Evolutionary conservation across 2,329 filamentous ascomycete genomes (phyloP), one percentile per base, ranked within the genome.

Genomic region (Mollisiaceae sp.): DNA sequence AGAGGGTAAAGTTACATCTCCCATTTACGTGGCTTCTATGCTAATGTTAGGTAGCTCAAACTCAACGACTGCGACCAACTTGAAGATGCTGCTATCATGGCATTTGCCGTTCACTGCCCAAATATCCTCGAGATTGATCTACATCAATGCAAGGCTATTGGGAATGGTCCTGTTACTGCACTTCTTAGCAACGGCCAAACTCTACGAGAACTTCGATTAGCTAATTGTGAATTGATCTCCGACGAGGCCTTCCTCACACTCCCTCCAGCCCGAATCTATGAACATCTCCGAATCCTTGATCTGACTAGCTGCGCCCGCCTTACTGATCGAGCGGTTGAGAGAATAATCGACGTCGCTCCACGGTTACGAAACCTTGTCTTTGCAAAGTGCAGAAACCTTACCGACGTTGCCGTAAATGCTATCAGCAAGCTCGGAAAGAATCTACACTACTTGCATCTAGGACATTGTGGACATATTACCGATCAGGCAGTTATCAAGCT

Each of bases 51-150:
- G 18, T 67, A 95, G 88, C 85, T 99, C 71, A 99, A 99, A 86
- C 85, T 99, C 67, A 99, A 98, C 78, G 91, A 94, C 64, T 97
- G 95, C 76, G 79, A 80, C n/a, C 91, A 97, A 78, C 82, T 97
- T 39, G 93, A 91, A 45, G 93, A 98, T 76, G 83, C 85, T 58
- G 90, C 93, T 8, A 89, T 98, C 69, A 82, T 92, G 65, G 91
- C 93, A 3, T 96, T 99, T 76, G 94, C 95, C 6, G 83, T 89
- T 55, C 87, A 96, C 78, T 97, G 94, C 77, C 92, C 89, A 14
- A 94, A 97, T 71, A 93, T 99, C 38, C 89, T 99, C 68, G 95
- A 99, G 78, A 97, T 99, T 67, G 95, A 99, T 76, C 86, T 99
- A 15, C 92, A 97, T 72, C 91, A 93, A 72, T 97, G 95, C 81